Evolutionary conservation across 306 rosid genomes (phyloP).

Genomic region (Rubus idaeus): DNA sequence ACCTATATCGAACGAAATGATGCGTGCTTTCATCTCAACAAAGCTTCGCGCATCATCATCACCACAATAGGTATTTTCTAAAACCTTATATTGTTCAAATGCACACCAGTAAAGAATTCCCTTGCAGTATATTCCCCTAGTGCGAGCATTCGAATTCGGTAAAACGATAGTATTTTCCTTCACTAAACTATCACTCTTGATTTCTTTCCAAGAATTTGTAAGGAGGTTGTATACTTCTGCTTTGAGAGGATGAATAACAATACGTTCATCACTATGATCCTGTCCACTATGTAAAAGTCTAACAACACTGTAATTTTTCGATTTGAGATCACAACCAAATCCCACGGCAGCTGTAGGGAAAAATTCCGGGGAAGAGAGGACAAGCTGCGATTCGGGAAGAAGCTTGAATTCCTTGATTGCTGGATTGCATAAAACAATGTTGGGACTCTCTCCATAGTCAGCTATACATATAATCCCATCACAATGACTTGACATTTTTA

Average conservation of each 20-base stretch:
- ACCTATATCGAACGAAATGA: conserved; percentile 8
- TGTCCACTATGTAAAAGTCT: background rate
- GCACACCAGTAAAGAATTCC: conserved; percentile 16
- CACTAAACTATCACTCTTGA: background rate
- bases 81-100: background rate
- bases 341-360: background rate
- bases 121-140: too few relatives aligned
- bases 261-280: background rate
- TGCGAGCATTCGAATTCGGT: background rate
- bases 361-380: background rate
- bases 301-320: background rate
- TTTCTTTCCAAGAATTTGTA: conserved; percentile 18
- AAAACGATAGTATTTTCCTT: background rate
- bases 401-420: background rate
- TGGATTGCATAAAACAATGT: background rate
- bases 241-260: background rate
- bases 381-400: background rate
- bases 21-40: background rate
- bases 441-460: background rate
- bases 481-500: background rate
- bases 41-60: background rate
- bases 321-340: conserved; percentile 9
- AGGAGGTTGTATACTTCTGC: conserved; percentile 7
- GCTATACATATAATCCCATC: background rate
- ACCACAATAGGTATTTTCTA: background rate